Base-by-base conservation (phyloP, 2,329 filamentous ascomycete species). In the Penicillium paneum region DNA sequence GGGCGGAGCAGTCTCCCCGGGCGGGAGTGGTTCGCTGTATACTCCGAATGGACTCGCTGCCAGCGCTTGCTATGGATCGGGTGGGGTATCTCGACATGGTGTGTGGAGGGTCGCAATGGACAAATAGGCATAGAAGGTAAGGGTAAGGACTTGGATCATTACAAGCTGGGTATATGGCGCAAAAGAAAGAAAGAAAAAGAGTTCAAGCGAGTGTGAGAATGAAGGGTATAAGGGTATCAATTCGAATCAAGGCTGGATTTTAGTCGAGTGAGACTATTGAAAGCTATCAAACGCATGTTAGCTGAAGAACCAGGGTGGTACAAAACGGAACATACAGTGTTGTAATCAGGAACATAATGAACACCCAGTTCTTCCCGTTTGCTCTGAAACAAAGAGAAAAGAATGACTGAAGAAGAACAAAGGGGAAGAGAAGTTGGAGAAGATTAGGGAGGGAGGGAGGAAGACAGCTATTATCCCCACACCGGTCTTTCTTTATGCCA, bases 341-440 rank as follows among this genome's bases (percentile, higher is more conserved):
- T 54, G 54, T 56, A 41, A 53, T 53, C 36, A 59, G 49, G 60
- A 42, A 55, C 63, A 65, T 65, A 54, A 46, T 63, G 60, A 48
- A 32, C 28, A 42, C 26, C 29, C 26, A 49, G n/a, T 38, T 52
- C 28, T 41, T 10, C 42, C 45, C 58, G 59, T 64, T 64, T 64
- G 59, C 50, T 31, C 43, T 31, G 41, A 44, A 48, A 36, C 36
- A 39, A 36, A 44, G 47, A 55, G 32, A 46, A 11, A 32, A 15
- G 13, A 32, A 15, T 32, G 31, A 32, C 26, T 28, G 26, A 32
- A 54, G 36, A 42, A 5, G 11, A 35, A 34, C 42, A 46, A 35
- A 26, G 19, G 29, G 32, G n/a, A 42, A 32, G 40, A 13, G 31
- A 32, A 32, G 29, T 32, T 32, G 29, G 12, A 12, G 5, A 39